Evolutionary conservation across 495 filamentous ascomycete genomes (phyloP), one percentile per base, ranked within the genome.

Genomic region (Penicillium crystallinum): DNA sequence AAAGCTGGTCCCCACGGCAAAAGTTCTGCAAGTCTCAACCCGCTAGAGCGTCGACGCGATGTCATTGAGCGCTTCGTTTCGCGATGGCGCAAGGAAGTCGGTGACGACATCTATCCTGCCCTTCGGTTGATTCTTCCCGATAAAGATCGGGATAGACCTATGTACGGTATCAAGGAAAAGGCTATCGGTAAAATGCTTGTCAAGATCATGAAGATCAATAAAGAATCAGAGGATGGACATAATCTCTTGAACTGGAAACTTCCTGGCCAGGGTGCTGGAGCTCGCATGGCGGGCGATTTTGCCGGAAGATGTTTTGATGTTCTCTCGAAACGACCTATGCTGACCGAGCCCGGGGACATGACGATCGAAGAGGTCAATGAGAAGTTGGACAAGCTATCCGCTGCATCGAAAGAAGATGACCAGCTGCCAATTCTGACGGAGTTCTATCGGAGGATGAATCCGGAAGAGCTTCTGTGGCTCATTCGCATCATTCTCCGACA

Each of bases 161-260:
- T 96, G 81, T 98, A 98, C 61, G 89, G 91, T 3, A 77, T 98
- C 25, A 97, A 97, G 66, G 93, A 98, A 72, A 90, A 88, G 66
- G 81, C 81, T 14, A 91, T 97, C 49, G 91, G 85, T 4, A 95
- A 88, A 58, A 68, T 98, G 35, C 74, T 97, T 5, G 89, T 97
- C 31, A 89, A 88, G 56, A 78, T 95, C 31, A 88, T 96, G 81
- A 93, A 91, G 66, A 95, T 98, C 61, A 87, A 91, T 71, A 89
- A 85, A 65, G 84, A 90, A 58, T 91, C 88, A 2, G 90, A 95
- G 52, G 93, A 98, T 68, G 93, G 83, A 0, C 84, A 83, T 58
- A 85, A 78, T 51, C 76, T 98, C 19, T 69, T 96, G 55, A 95
- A 97, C 54, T 98, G 95, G 95, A 97, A 91, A 65, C 74, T 95